phyloP scores from a whole-genome alignment of 768 basidiomycete species.

The Hysterangium stoloniferum region DNA sequence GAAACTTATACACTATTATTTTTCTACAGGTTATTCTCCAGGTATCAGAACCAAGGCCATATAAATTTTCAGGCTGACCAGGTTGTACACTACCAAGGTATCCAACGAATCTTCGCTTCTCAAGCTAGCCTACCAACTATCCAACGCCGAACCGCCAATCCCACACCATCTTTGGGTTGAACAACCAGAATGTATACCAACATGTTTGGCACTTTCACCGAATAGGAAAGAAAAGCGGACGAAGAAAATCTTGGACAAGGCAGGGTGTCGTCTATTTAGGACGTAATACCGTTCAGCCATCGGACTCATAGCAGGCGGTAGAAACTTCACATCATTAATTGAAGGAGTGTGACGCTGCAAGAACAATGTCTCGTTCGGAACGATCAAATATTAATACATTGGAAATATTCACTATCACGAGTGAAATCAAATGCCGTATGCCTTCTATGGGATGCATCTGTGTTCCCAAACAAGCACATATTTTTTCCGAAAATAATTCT shows the following conservation, averaged over 20 bases:
- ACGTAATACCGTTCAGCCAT: too few species aligned
- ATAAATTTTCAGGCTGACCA: neutral
- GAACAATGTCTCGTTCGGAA: too few species aligned
- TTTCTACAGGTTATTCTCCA: conserved; percentile 31
- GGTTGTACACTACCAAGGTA: conserved; percentile 20
- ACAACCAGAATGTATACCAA: conserved; percentile 35
- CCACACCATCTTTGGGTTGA: conserved; percentile 37
- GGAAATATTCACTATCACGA: too few species aligned
- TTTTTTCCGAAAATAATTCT: too few species aligned
- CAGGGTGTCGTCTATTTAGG: conserved; percentile 32
- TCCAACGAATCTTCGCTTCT: conserved; percentile 25
- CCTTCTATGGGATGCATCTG: too few species aligned
- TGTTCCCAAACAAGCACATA: too few species aligned
- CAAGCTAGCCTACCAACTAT: conserved; percentile 26
- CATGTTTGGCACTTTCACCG: conserved; percentile 37
- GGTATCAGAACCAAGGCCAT: conserved; percentile 18
- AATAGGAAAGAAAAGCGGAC: conserved; percentile 31
- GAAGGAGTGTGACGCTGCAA: too few species aligned
- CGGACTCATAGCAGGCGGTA: too few species aligned
- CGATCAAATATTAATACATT: too few species aligned
- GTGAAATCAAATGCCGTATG: too few species aligned
- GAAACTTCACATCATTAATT: too few species aligned
- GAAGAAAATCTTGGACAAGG: conserved; percentile 35
- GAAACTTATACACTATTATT: neutral
- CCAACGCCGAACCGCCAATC: conserved; percentile 21